Base-by-base conservation (phyloP, 768 basidiomycete species). In the Hygrophoropsis aurantiaca region DNA sequence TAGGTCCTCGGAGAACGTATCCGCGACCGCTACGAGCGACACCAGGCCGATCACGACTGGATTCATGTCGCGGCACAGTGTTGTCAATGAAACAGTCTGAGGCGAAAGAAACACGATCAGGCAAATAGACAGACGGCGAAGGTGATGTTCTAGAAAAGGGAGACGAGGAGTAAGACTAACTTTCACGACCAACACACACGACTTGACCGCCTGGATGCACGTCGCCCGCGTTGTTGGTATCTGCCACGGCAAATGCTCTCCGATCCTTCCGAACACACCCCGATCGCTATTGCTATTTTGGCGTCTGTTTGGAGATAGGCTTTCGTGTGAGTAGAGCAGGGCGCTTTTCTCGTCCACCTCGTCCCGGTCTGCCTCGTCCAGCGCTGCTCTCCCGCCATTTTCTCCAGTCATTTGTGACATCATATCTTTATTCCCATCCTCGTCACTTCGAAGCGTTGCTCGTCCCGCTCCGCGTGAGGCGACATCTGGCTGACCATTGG, bases 1-100 rank as follows among this genome's bases (percentile, higher is more conserved):
- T 9, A 75, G 49, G 18, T 58, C 61, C 38, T 78, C 75, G 20
- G 70, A 72, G 60, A 74, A 64, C 11, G 73, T 76, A 61, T 81
- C 80, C 18, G 64, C 47, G 21, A 79, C 55, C 2, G 76, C 76
- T 2, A 74, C 65, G 1, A 56, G 51, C 7, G 68, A 59, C 32
- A 74, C 58, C 11, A 57, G 44, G 0, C 47, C 61, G 43, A 66
- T 38, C 4, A 67, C 42, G 21, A 60, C 44, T 2, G 61, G 56
- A 30, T 62, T 62, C 6, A 58, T n/a, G n/a, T n/a, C n/a, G n/a
- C n/a, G n/a, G n/a, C n/a, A n/a, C n/a, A 60, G 24, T 34, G 65
- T 45, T 66, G 26, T 6, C 42, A 25, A 13, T 58, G 55, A 54
- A 58, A 64, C 19, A 35, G n/a, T n/a, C n/a, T n/a, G 50, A 11